These are phyloP conservation scores for Leccinum griseonigrum DNA, from an alignment of 1,284 basidiomycete species.

Conservation along the genomic window DNA sequence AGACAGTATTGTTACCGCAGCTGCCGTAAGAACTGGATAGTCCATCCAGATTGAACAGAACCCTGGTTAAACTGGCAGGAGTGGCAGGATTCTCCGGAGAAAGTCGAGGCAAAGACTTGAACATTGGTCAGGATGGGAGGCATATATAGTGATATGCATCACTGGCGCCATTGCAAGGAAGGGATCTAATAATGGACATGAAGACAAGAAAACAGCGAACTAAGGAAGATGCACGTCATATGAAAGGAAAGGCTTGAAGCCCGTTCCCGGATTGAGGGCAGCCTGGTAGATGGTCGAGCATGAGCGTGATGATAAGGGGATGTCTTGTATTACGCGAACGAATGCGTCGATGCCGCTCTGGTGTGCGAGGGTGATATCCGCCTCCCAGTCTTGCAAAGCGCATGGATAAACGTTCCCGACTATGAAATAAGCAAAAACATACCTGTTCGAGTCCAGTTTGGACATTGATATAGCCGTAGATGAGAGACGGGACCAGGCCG, in stretches of 20 bases:
- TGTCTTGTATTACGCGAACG: constrained; percentile 54
- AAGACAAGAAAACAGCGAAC: neutral
- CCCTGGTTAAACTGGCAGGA: constrained; percentile 66
- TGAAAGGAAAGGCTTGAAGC: constrained; percentile 82
- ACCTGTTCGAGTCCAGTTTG: constrained; percentile 38
- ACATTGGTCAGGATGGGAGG: constrained; percentile 54
- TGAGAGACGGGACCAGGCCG: constrained; percentile 17
- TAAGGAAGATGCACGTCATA: constrained; percentile 54
- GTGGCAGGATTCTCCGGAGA: constrained; percentile 58
- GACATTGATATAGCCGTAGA: constrained; percentile 2
- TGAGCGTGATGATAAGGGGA: constrained; percentile 5
- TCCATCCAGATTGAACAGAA: constrained; percentile 53
- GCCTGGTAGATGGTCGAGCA: constrained; percentile 43
- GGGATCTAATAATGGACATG: constrained; percentile 37
- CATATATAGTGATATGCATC: constrained; percentile 62
- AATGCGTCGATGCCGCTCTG: constrained; percentile 64
- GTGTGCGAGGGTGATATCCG: constrained; percentile 57
- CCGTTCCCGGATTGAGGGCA: constrained; percentile 49
- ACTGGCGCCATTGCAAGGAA: constrained; percentile 51
- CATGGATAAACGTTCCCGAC: constrained; percentile 69
- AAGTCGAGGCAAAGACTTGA: constrained; percentile 72
- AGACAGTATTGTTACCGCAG: constrained; percentile 47
- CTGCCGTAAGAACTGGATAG: constrained; percentile 51
- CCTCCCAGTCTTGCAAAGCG: constrained; percentile 52
- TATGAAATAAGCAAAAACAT: constrained; percentile 65